Evolutionary conservation across 164 flowering plant species (phyloP).

Genomic region (Tinospora cordifolia): DNA sequence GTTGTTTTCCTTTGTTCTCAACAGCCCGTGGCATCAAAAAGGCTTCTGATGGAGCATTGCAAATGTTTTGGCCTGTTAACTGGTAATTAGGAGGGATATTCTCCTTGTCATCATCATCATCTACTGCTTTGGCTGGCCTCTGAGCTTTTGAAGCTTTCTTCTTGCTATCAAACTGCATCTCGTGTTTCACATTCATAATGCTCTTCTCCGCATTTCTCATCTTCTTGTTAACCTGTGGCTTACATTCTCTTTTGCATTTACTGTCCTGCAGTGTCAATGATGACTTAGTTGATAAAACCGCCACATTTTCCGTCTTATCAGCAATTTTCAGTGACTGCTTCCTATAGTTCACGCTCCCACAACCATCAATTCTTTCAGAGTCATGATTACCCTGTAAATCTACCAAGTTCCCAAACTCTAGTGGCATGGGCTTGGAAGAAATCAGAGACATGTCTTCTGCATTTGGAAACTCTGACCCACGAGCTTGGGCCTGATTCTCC

Average conservation of each 20-base stretch:
- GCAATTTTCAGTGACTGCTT: conserved; percentile 29
- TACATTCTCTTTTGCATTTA: conserved; percentile 10
- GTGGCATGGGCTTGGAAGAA: conserved; percentile 6
- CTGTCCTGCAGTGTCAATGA: neutral
- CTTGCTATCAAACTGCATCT: neutral
- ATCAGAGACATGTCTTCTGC: conserved; percentile 9
- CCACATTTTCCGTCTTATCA: conserved; percentile 14
- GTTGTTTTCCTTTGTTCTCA: conserved; percentile 2
- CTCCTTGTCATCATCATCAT: conserved; percentile 10
- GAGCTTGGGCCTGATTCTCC: conserved; percentile 13
- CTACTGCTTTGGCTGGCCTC: neutral
- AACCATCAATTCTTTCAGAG: neutral
- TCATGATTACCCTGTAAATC: conserved; percentile 12
- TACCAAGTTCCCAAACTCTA: conserved; percentile 1
- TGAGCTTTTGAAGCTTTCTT: conserved; percentile 16
- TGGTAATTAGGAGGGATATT: conserved; percentile 4
- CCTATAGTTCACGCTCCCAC: neutral
- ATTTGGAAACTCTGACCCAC: neutral
- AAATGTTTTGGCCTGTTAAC: neutral
- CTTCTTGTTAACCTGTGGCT: conserved; percentile 7
- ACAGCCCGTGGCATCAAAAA: neutral
- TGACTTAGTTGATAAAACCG: conserved; percentile 5
- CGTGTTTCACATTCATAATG: neutral
- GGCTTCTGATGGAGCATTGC: neutral
- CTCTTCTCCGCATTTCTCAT: neutral